Evolutionary conservation across 768 basidiomycete genomes (phyloP).

Genomic region (Lactarius evosmus): DNA sequence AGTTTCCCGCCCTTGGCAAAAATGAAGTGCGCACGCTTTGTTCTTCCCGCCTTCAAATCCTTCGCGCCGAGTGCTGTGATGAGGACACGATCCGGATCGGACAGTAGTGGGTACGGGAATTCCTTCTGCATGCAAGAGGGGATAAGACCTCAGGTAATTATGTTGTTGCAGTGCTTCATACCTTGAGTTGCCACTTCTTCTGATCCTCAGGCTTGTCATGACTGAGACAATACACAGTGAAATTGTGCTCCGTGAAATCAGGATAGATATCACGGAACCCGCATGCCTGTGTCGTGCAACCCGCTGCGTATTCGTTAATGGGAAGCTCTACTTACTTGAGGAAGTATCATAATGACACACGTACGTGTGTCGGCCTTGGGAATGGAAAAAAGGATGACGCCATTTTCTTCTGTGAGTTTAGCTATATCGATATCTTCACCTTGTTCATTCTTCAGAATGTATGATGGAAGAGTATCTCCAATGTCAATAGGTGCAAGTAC

Average conservation of each 20-base stretch:
- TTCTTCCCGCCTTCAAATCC: constrained; percentile 64
- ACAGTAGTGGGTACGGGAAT: constrained; percentile 82
- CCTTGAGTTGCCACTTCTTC: constrained; percentile 85
- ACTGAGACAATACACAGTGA: constrained; percentile 80
- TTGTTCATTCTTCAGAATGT: constrained; percentile 82
- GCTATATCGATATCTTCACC: constrained; percentile 72
- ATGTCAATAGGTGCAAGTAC: constrained; percentile 49
- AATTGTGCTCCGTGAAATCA: constrained; percentile 65
- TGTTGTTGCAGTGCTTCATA: constrained; percentile 32
- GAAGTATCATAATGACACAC: constrained; percentile 33
- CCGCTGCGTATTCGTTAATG: constrained; percentile 48
- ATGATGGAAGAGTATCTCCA: constrained; percentile 70
- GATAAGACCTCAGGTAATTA: constrained; percentile 11
- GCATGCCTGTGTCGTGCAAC: constrained; percentile 92
- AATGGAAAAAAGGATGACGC: constrained; percentile 78
- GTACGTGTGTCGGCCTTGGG: constrained; percentile 84
- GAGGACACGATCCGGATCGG: constrained; percentile 79
- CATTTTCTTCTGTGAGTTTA: constrained; percentile 61
- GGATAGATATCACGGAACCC: constrained; percentile 82
- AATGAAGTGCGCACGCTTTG: constrained; percentile 90
- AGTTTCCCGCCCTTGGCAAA: constrained; percentile 91
- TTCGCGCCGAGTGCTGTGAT: constrained; percentile 77
- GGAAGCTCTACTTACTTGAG: constrained; percentile 5
- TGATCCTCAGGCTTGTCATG: constrained; percentile 73
- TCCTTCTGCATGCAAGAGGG: constrained; percentile 52